phyloP scores from a whole-genome alignment of 2,329 filamentous ascomycete genomes.

The Sclerotinia subarctica region DNA sequence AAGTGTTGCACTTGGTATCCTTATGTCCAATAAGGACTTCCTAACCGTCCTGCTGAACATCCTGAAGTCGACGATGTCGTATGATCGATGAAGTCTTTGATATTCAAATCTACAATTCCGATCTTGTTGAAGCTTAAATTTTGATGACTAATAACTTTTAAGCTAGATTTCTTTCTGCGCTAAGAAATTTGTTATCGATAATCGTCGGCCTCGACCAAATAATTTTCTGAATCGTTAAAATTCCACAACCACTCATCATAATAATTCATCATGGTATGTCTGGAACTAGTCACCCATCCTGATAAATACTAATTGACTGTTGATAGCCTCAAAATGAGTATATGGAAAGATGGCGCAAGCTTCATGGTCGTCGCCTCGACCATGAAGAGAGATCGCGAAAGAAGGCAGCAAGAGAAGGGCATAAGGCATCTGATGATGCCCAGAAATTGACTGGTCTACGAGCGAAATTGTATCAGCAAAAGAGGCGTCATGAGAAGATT shows the following conservation, averaged over 20 bases:
- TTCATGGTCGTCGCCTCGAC: conserved; percentile 47
- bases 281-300: conserved; percentile 21
- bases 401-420: conserved; percentile 79
- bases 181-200: conserved; percentile 28
- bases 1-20: conserved; percentile 42
- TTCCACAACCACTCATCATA: conserved; percentile 21
- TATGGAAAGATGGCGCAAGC: conserved; percentile 75
- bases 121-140: conserved; percentile 15
- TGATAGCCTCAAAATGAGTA: conserved; percentile 76
- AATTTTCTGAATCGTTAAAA: conserved; percentile 24
- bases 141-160: conserved; percentile 7
- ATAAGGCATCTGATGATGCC: conserved; percentile 83
- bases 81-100: conserved; percentile 19
- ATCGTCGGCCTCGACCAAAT: conserved; percentile 17
- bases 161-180: conserved; percentile 14
- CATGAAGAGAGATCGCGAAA: conserved; percentile 78
- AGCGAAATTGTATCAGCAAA: conserved; percentile 91
- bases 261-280: conserved; percentile 29
- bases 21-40: conserved; percentile 61
- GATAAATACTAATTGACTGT: conserved; percentile 30
- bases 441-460: conserved; percentile 89
- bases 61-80: conserved; percentile 22
- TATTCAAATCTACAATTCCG: conserved; percentile 8
- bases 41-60: conserved; percentile 52
- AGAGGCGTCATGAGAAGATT: conserved; percentile 95